Base-by-base conservation (phyloP, 1,139 yeast species). In the Debaryomyces robertsiae region DNA sequence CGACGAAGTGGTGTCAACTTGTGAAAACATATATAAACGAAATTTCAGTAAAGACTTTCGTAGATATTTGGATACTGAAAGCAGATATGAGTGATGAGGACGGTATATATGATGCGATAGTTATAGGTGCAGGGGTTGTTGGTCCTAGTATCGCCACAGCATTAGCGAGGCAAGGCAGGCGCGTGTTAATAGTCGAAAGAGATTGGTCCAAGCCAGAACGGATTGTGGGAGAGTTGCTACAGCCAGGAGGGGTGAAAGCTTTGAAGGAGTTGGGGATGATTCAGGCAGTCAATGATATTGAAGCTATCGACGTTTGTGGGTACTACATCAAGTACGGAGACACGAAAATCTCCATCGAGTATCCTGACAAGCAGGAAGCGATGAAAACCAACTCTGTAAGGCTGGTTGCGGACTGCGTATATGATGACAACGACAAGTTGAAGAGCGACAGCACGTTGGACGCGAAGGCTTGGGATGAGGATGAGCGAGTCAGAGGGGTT, bases 201-300 rank as follows among this genome's bases (percentile, higher is more conserved):
- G 96, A 89, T 59, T 85, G 96, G 86, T 63, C 79, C 18, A 86
- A 81, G 60, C 98, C 98, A 1, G 97, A 93, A 62, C 77, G 98
- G 52, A 93, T 93, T 44, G 98, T 93, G 29, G 99, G 99, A 31
- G 99, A 93, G 62, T 75, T 93, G 55, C 75, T 93, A 75, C 99
- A 93, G 63, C 99, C 99, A 3, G 93, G 90, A 19, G 98, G 98
- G 10, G 69, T 91, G 27, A 79, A 84, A 57, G 94, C 96, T 1
- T 71, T 93, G 45, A 72, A 76, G 49, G 83, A 86, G 50, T 69
- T 93, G 25, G 98, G 97, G 3, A 81, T 93, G 86, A 77, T 77
- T 19, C 79, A 81, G 48, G 83, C 95, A 2, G 67, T 93, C 32
- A 88, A 89, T 54, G 79, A 79, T 45, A 93, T 93, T 43, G 93